Conservation (phyloP, 1,139 yeast genomes). For the Hanseniaspora sp. region DNA sequence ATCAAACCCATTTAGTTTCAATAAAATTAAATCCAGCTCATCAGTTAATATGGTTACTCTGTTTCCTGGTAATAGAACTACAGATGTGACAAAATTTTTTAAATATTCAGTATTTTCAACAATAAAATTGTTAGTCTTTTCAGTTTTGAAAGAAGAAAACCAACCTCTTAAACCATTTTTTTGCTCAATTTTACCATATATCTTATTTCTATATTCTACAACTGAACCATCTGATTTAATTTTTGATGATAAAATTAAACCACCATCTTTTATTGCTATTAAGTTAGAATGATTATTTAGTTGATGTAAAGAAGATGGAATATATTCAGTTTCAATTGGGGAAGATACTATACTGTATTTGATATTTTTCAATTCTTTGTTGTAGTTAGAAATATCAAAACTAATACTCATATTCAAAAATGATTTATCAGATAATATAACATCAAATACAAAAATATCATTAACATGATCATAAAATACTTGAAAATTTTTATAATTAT, state of each 20-base stretch:
- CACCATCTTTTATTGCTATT: constrained; percentile 5
- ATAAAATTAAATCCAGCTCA: not conserved
- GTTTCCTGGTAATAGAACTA: not conserved
- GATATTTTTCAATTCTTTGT: no score
- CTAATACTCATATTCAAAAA: not conserved
- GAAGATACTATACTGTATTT: not conserved
- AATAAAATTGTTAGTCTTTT: not conserved
- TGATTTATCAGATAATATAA: not conserved
- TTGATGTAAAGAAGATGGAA: not conserved
- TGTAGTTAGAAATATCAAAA: not conserved
- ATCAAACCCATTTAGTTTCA: not conserved
- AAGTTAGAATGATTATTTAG: constrained; percentile 4
- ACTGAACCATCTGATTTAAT: not conserved
- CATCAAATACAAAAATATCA: constrained; percentile 4
- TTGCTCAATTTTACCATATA: not conserved
- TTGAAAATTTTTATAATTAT: not conserved
- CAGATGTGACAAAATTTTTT: not conserved
- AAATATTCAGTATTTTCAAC: not conserved
- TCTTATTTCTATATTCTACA: not conserved
- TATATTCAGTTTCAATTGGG: not conserved
- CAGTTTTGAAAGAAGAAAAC: not conserved
- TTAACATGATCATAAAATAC: constrained; percentile 2
- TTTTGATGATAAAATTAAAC: not conserved
- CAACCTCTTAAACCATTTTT: not conserved
- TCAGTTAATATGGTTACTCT: not conserved